Evolutionary conservation across 192 early-diverging fungal species (phyloP), one percentile per base, ranked within the genome.

Genomic region (Thamnidium elegans): DNA sequence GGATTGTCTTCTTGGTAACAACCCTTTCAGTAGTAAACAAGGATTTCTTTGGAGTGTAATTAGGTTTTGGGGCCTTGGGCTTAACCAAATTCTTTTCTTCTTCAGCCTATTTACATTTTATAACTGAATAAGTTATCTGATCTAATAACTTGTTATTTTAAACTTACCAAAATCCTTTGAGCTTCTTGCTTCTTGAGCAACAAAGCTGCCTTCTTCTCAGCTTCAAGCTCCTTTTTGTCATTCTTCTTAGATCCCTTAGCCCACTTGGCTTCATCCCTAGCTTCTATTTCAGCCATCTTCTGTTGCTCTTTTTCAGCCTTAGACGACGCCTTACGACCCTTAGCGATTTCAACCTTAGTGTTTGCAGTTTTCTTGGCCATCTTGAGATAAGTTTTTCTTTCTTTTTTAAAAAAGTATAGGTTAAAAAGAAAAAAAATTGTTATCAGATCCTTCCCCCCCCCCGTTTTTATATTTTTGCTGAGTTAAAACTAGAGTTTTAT

Each of bases 211-310:
- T 76, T 82, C 62, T 79, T 84, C 17, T 73, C 78, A n/a, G 73
- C 69, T 30, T 87, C 82, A 60, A 65, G 72, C 39, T 90, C 87
- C 66, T 89, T 89, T 66, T 83, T 87, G 65, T 79, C 79, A 53
- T 46, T 68, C 19, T 73, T 66, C 68, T 94, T 94, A 50, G 90
- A 75, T 6, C 90, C 92, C 46, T 76, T 70, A n/a, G 68, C 55
- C 92, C 92, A 94, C 17, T 81, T 75, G 3, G 66, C 77, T n/a
- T 84, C 59, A n/a, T 90, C 89, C 48, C 79, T 68, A 3, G 70
- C 75, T 55, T 93, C 92, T 61, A 80, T 71, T 34, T 82, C 77
- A 7, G 65, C 71, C 10, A 71, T 74, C 58, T 80, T 73, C 56
- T 78, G 69, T n/a, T 63, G 34, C 61, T 85, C 79, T 65, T 87